Conservation (phyloP, 805 yeast species). For the Metschnikowia chrysomelidarum region DNA sequence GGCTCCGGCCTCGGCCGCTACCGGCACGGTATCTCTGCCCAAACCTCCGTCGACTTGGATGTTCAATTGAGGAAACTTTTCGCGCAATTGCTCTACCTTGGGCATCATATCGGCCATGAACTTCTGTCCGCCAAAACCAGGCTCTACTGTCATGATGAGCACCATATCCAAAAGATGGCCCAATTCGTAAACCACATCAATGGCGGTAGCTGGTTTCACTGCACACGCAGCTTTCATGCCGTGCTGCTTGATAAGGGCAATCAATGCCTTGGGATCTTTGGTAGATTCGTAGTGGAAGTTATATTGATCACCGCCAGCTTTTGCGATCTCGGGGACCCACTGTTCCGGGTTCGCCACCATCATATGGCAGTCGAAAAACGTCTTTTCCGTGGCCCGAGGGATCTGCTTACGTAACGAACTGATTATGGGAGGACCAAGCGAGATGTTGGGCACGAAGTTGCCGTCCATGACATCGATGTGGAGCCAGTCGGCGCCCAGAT, state of each 20-base stretch:
- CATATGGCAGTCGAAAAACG: slow-evolving; percentile 94
- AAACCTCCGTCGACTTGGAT: slow-evolving; percentile 98
- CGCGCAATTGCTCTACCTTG: slow-evolving; percentile 77
- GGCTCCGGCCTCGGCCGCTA: slow-evolving; percentile 96
- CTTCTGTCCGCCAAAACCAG: slow-evolving; percentile 98
- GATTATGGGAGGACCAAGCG: slow-evolving; percentile 91
- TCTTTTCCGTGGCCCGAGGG: slow-evolving; percentile 55
- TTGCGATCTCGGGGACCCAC: slow-evolving; percentile 91
- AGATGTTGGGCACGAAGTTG: slow-evolving; percentile 94
- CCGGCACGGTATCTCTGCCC: slow-evolving; percentile 78
- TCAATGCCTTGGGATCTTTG: slow-evolving; percentile 68
- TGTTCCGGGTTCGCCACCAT: slow-evolving; percentile 91
- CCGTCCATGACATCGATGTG: slow-evolving; percentile 99
- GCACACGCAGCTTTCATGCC: slow-evolving; percentile 97
- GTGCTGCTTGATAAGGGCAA: slow-evolving; percentile 66
- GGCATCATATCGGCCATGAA: slow-evolving; percentile 97
- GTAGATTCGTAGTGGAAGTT: slow-evolving; percentile 96
- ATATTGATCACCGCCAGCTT: slow-evolving; percentile 93
- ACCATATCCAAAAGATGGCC: slow-evolving; percentile 87
- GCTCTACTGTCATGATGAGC: slow-evolving; percentile 98
- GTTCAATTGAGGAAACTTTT: slow-evolving; percentile 70
- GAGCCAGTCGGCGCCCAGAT: slow-evolving; percentile 90
- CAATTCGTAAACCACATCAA: slow-evolving; percentile 72
- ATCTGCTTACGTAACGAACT: slow-evolving; percentile 70
- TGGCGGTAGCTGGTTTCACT: slow-evolving; percentile 88